These are phyloP conservation scores for Rhazya stricta DNA, from an alignment of 257 asterid species.

Conservation along the genomic window DNA sequence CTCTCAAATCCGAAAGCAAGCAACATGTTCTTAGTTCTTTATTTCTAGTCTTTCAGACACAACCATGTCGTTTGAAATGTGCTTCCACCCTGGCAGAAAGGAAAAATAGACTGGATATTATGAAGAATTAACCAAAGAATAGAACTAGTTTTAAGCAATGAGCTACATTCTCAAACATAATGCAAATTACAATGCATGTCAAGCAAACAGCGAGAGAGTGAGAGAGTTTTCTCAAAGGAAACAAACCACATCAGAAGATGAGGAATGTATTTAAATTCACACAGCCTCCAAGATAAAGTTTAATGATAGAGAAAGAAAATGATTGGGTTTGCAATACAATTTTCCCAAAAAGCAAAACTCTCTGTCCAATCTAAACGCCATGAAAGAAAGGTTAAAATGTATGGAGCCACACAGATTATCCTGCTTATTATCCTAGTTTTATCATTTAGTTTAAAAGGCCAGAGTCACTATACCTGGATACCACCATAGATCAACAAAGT, in stretches of 20 bases:
- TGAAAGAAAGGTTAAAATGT: background rate
- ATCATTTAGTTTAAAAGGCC: background rate
- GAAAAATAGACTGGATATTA: background rate
- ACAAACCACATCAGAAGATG: background rate
- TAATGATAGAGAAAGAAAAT: background rate
- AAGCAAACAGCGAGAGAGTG: background rate
- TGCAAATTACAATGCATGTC: background rate
- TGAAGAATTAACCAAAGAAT: background rate
- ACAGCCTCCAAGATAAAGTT: background rate
- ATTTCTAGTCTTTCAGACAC: background rate
- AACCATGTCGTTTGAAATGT: background rate
- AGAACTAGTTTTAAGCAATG: background rate
- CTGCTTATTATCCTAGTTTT: no score
- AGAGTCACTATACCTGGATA: background rate
- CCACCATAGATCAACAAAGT: background rate
- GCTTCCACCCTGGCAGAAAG: background rate
- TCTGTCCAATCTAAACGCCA: background rate
- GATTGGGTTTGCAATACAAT: background rate
- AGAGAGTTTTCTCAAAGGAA: background rate
- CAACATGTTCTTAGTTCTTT: background rate
- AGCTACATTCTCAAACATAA: background rate
- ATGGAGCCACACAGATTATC: no score
- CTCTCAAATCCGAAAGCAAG: background rate
- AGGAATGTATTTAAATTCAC: background rate
- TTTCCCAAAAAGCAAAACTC: background rate